Evolutionary conservation across 108 stramenopile species (phyloP).

Genomic region (Discostella pseudostelligera): DNA sequence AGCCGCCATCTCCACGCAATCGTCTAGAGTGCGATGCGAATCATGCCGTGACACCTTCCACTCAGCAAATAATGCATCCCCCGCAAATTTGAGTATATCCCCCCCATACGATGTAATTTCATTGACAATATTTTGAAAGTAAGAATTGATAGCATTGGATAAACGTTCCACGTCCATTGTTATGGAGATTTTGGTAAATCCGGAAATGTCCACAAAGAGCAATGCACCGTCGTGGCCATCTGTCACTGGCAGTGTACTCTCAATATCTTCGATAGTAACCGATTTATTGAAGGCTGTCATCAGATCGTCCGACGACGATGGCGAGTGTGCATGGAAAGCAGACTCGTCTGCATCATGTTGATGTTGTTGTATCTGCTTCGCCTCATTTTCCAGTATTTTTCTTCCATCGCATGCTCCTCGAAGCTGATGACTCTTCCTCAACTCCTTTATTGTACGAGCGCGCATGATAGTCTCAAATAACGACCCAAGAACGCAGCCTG

Average conservation of each 20-base stretch:
- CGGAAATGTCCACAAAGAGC: constrained; percentile 86
- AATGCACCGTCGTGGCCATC: constrained; percentile 55
- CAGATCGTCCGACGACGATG: constrained; percentile 2
- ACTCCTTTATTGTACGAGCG: constrained; percentile 13
- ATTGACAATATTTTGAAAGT: constrained; percentile 76
- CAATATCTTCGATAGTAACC: not conserved
- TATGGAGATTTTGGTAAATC: constrained; percentile 77
- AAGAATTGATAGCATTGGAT: constrained; percentile 73
- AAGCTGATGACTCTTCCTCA: constrained; percentile 4
- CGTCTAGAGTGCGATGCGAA: constrained; percentile 29
- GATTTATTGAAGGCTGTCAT: constrained; percentile 19
- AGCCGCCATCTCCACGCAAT: constrained; percentile 57
- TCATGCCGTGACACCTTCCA: constrained; percentile 37
- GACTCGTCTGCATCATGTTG: not conserved
- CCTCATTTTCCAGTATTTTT: not conserved
- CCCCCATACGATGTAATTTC: constrained; percentile 61
- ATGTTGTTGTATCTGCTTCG: constrained; percentile 4
- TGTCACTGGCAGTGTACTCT: constrained; percentile 41
- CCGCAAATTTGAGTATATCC: constrained; percentile 76
- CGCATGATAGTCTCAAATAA: constrained; percentile 35
- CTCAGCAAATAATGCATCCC: constrained; percentile 55
- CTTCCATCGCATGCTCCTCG: not conserved
- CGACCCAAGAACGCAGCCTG: constrained; percentile 45
- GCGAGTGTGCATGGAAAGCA: not conserved
- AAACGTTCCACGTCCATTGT: constrained; percentile 68